These are phyloP conservation scores for Scopulariopsis brevicaulis DNA, from an alignment of 2,329 filamentous ascomycete species.

Conservation along the genomic window DNA sequence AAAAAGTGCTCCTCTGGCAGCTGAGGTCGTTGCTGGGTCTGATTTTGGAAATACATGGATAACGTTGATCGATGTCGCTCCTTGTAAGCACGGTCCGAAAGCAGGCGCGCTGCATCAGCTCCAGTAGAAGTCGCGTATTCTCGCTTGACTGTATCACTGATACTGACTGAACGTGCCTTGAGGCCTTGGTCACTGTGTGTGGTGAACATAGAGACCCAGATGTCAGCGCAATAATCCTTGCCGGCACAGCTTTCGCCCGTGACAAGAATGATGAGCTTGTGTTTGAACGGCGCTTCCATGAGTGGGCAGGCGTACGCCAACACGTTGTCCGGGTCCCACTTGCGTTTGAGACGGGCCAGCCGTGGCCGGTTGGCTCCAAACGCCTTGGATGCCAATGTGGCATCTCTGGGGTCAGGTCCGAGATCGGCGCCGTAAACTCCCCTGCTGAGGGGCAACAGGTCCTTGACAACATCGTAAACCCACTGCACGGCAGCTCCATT, in stretches of 20 bases:
- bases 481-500: slow-evolving; percentile 30
- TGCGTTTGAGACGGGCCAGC: slow-evolving; percentile 37
- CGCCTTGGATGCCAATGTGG: slow-evolving; percentile 33
- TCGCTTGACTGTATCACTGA: slow-evolving; percentile 44
- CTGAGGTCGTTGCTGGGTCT: slow-evolving; percentile 27
- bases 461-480: slow-evolving; percentile 40
- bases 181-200: slow-evolving; percentile 13
- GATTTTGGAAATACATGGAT: slow-evolving; percentile 36
- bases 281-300: slow-evolving; percentile 19
- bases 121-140: slow-evolving; percentile 39
- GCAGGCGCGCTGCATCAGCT: slow-evolving; percentile 33
- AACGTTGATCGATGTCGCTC: slow-evolving; percentile 43
- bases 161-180: slow-evolving; percentile 32
- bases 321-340: slow-evolving; percentile 35
- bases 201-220: slow-evolving; percentile 35
- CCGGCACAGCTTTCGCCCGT: slow-evolving; percentile 42
- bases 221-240: slow-evolving; percentile 46
- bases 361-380: slow-evolving; percentile 43
- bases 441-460: slow-evolving; percentile 34
- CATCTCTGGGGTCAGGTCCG: slow-evolving; percentile 49
- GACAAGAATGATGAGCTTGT: slow-evolving; percentile 43
- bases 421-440: slow-evolving; percentile 51
- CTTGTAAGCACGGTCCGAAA: slow-evolving; percentile 46
- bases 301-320: slow-evolving; percentile 46
- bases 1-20: slow-evolving; percentile 41